phyloP scores from a whole-genome alignment of 805 yeast genomes.

The Lachancea waltii region DNA sequence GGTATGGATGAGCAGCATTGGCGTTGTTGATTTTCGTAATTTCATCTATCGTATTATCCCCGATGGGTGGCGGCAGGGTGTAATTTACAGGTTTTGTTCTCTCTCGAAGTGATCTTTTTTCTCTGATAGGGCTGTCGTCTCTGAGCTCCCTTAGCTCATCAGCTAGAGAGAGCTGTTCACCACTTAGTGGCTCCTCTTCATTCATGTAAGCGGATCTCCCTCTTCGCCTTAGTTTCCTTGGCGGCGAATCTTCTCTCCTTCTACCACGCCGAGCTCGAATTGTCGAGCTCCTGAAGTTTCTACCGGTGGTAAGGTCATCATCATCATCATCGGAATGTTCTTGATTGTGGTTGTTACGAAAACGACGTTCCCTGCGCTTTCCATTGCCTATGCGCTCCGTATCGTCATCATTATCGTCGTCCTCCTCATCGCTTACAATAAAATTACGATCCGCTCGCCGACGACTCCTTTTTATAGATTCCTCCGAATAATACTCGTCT shows the following conservation, averaged over 20 bases:
- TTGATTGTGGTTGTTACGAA: constrained; percentile 19
- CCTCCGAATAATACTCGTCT: constrained; percentile 17
- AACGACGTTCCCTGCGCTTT: too few species aligned
- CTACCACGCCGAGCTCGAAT: constrained; percentile 3
- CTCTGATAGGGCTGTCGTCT: constrained; percentile 52
- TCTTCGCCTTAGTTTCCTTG: constrained; percentile 23
- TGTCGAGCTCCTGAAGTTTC: constrained; percentile 6
- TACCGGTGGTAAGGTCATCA: constrained; percentile 15
- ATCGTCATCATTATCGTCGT: constrained; percentile 1
- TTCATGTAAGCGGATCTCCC: constrained; percentile 16
- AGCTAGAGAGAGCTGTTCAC: constrained; percentile 37
- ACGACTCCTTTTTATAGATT: constrained; percentile 7
- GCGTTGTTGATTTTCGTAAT: constrained; percentile 7
- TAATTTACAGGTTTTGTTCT: constrained; percentile 73
- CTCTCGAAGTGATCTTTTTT: constrained; percentile 50
- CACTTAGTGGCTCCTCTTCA: constrained; percentile 26
- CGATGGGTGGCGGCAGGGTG: constrained; percentile 74
- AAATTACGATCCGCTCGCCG: constrained; percentile 20
- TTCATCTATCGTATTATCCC: constrained; percentile 32
- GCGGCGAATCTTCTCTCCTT: constrained; percentile 5
- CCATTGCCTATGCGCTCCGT: background rate
- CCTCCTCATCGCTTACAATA: constrained; percentile 16
- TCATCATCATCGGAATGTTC: constrained; percentile 28
- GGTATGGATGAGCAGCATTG: constrained; percentile 10
- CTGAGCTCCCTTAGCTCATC: constrained; percentile 63